These are phyloP conservation scores for Metrosideros polymorpha DNA, from an alignment of 441 rosid genomes.

Conservation along the genomic window DNA sequence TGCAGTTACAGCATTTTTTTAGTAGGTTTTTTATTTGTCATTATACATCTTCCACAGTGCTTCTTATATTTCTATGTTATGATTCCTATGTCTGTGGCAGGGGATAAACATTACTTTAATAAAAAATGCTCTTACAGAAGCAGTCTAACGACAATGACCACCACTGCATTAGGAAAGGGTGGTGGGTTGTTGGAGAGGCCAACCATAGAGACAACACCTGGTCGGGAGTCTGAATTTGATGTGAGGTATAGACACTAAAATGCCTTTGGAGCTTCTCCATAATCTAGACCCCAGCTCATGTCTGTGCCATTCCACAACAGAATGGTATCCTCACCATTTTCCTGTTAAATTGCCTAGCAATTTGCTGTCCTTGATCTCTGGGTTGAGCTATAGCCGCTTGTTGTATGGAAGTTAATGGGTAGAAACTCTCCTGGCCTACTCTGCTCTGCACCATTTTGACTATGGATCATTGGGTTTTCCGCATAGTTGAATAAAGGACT, in stretches of 20 bases:
- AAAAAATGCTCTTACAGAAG: constrained; percentile 51
- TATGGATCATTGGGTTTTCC: neutral
- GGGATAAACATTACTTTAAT: constrained; percentile 41
- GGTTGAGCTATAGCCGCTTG: neutral
- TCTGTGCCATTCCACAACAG: neutral
- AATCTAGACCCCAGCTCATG: neutral
- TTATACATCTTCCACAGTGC: neutral
- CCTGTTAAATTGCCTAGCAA: neutral
- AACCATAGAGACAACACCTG: constrained; percentile 72
- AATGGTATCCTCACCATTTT: neutral
- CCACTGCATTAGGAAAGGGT: constrained; percentile 65
- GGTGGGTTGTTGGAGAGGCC: constrained; percentile 87
- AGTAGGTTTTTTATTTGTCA: neutral
- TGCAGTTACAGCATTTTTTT: neutral
- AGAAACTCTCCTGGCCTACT: neutral
- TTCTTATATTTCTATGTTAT: neutral
- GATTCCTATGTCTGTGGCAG: constrained; percentile 22
- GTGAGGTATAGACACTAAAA: constrained; percentile 36
- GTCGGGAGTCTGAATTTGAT: constrained; percentile 86
- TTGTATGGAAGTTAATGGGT: neutral
- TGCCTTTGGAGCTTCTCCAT: neutral
- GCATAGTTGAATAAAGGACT: neutral
- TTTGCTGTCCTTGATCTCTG: neutral
- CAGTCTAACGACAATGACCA: constrained; percentile 45
- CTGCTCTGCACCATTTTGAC: neutral